These are phyloP conservation scores for Aspergillus nidulans DNA, from an alignment of 495 filamentous ascomycete species.

Conservation along the genomic window DNA sequence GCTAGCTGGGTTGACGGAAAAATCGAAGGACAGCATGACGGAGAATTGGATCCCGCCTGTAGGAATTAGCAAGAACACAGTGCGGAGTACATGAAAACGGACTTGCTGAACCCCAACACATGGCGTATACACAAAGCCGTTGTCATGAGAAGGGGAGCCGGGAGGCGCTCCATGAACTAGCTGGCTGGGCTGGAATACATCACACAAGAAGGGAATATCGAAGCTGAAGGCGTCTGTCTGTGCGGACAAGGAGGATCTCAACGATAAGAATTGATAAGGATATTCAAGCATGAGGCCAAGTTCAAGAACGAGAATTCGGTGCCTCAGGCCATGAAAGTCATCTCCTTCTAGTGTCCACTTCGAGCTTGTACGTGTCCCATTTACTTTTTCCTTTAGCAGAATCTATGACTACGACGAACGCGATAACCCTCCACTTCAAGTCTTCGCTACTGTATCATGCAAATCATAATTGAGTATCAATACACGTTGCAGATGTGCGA, in stretches of 20 bases:
- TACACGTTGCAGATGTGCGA: neutral
- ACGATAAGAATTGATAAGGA: too few species aligned
- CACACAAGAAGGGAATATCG: neutral
- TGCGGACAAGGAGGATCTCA: too few species aligned
- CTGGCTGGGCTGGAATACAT: neutral
- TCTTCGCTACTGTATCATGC: neutral
- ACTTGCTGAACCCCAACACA: neutral
- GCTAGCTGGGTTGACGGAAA: constrained; percentile 14
- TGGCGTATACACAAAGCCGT: too few species aligned
- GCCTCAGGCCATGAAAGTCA: neutral
- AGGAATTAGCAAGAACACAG: neutral
- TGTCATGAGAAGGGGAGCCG: too few species aligned
- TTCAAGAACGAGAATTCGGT: neutral
- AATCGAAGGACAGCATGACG: constrained; percentile 10
- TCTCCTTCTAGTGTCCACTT: neutral
- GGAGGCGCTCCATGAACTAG: neutral
- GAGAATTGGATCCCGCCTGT: constrained; percentile 26
- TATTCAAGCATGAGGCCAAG: too few species aligned
- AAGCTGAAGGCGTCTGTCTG: neutral
- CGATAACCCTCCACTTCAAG: neutral
- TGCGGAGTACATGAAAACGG: neutral
- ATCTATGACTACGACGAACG: neutral
- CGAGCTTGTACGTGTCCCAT: neutral
- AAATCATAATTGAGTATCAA: neutral
- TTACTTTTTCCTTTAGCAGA: neutral